Evolutionary conservation across 129 eudicot species (phyloP).

Genomic region (Saposhnikovia divaricata): DNA sequence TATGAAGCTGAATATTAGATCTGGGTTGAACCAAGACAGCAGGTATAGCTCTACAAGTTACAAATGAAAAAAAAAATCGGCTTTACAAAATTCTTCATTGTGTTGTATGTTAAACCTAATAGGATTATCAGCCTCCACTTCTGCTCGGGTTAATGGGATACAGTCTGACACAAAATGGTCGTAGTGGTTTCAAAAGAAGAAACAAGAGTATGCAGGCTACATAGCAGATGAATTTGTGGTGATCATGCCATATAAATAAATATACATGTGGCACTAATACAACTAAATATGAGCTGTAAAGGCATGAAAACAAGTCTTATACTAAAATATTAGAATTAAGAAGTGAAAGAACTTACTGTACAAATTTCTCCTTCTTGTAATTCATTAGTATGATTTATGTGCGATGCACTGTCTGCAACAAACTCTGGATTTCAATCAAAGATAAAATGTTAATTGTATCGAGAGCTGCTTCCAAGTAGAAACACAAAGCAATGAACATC

Average conservation of each 20-base stretch:
- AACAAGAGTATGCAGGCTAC: not conserved
- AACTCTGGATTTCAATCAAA: constrained; percentile 13
- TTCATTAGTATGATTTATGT: constrained; percentile 33
- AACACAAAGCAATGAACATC: constrained; percentile 17
- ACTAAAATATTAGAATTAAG: not conserved
- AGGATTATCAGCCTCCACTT: not conserved
- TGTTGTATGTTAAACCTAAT: not conserved
- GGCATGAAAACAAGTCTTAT: not conserved
- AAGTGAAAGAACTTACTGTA: constrained; percentile 47
- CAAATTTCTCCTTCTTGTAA: constrained; percentile 48
- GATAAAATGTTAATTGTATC: constrained; percentile 7
- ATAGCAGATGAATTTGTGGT: not conserved
- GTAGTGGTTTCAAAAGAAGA: not conserved
- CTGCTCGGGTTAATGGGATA: not conserved
- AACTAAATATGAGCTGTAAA: not conserved
- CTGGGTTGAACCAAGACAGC: not conserved
- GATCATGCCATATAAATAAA: not conserved
- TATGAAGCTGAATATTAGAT: not conserved
- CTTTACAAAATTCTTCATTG: not conserved
- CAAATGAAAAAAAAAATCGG: not conserved
- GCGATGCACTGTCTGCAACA: constrained; percentile 1
- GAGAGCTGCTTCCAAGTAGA: constrained; percentile 12
- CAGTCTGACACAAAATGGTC: not conserved
- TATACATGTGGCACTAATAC: not conserved
- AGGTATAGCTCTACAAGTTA: not conserved